Conservation (phyloP, 1,139 yeast species). For the Geotrichum aggregatum region DNA sequence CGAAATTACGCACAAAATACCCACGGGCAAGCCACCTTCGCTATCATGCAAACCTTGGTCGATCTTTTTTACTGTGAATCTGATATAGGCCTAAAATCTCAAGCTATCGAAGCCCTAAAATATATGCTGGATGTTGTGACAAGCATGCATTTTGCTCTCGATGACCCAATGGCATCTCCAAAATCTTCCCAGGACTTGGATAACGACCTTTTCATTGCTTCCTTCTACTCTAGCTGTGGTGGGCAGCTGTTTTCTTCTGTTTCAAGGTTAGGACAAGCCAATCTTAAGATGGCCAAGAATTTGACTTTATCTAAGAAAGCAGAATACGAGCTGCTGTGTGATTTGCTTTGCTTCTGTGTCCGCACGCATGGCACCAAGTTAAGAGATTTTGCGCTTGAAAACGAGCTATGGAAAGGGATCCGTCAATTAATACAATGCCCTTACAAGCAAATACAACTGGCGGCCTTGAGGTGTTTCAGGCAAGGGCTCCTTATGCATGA, state of each 20-base stretch:
- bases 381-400: slow-evolving; percentile 57
- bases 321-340: slow-evolving; percentile 64
- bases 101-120: slow-evolving; percentile 77
- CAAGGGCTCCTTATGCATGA: slow-evolving; percentile 8
- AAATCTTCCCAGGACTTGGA: slow-evolving; percentile 14
- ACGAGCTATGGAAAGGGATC: slow-evolving; percentile 31
- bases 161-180: slow-evolving; percentile 11
- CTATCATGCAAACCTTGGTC: slow-evolving; percentile 45
- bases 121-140: slow-evolving; percentile 51
- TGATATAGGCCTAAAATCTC: slow-evolving; percentile 71
- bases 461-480: slow-evolving; percentile 8
- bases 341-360: slow-evolving; percentile 61
- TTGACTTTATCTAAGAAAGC: slow-evolving; percentile 37
- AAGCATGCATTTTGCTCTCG: slow-evolving; percentile 51
- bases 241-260: slow-evolving; percentile 25
- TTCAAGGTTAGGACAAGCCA: neutral
- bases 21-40: neutral
- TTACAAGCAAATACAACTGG: neutral
- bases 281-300: neutral
- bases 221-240: slow-evolving; percentile 27
- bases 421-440: neutral
- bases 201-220: slow-evolving; percentile 25
- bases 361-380: slow-evolving; percentile 56
- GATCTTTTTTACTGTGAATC: slow-evolving; percentile 59
- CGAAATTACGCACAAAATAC: slow-evolving; percentile 22